Evolutionary conservation across 208 protist genomes (phyloP), one percentile per base, ranked within the genome.

Genomic region (Acanthamoeba lugdunensis): DNA sequence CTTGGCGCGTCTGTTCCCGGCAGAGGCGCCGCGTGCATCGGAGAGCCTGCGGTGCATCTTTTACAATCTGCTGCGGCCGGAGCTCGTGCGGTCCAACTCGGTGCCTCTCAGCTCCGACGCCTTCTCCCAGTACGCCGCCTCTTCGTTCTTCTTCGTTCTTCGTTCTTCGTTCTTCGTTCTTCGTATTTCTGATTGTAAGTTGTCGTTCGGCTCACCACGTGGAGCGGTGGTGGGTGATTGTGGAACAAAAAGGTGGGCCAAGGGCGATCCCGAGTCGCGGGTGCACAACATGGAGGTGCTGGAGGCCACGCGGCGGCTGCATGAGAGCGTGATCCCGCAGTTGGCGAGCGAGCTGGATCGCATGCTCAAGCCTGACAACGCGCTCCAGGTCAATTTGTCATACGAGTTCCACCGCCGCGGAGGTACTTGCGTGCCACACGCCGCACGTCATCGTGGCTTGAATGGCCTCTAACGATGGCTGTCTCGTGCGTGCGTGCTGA

Each of bases 11-110:
- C 37, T 94, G 25, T 94, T 94, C 37, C 90, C 90, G 9, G 45
- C 90, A 16, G 90, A 94, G 18, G 67, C 75, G 9, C 90, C 90
- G 11, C 90, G 73, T 14, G 13, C 52, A 4, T 28, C 28, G 9
- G 90, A 94, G 14, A 87, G 23, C 33, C 69, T 54, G 1, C 73
- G 90, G 14, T 65, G 73, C 90, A 94, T 87, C 90, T 87, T 94
- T 48, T 94, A 94, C 90, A 94, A 94, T 50, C 75, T 94, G 16
- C 73, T 94, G 28, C 41, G 90, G 18, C 90, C 90, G 5, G 90
- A 94, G 73, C 90, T 94, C 45, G 90, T 94, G n/a, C 75, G 75
- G 23, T 37, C 25, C 30, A 94, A 94, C 33, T 28, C 30, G 13
- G 75, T 54, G 41, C 90, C 67, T 5, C 54, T 94, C 30, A 69